Evolutionary conservation across 345 rosid species (phyloP), one percentile per base, ranked within the genome.

Genomic region (Camelina hispida): DNA sequence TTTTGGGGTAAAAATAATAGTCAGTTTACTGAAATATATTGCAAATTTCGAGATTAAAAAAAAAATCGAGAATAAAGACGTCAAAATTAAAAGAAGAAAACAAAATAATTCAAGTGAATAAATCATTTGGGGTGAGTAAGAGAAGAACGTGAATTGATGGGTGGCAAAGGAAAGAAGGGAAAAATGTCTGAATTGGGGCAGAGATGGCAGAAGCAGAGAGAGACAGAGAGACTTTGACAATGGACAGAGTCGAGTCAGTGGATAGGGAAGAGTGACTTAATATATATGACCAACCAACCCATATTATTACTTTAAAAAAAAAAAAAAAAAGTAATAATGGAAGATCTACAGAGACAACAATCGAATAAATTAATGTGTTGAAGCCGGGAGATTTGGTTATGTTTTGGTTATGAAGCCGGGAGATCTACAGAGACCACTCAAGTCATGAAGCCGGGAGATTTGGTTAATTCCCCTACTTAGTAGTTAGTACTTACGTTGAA

Each of bases 191-290:
- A 66, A 74, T 7, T 47, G 60, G 52, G 60, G 5, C 72, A 74
- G 72, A 57, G 30, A 65, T 74, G 52, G 66, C 78, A 74, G 78
- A 73, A 65, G 57, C 40, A 62, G 47, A 42, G 52, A 42, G 52
- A 4, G 30, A 28, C 30, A 28, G 30, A 56, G 71, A 54, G 76
- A 48, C 17, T 44, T 32, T 40, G 63, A 40, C 67, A 23, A 25
- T 54, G 16, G 58, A 23, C 17, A 4, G 14, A 51, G 6, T 65
- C 57, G 70, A 32, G 63, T 53, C 60, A 38, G 48, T 18, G 12
- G 78, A 66, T 74, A 35, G 78, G 72, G 72, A 65, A 74, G 78
- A 56, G 72, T 74, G 72, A 74, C 65, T 56, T 57, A 46, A 64
- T 73, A 55, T 47, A 65, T 34, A 55, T 50, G 56, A 73, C 78